phyloP scores from a whole-genome alignment of 208 protist genomes.

The Leishmania turanica region DNA sequence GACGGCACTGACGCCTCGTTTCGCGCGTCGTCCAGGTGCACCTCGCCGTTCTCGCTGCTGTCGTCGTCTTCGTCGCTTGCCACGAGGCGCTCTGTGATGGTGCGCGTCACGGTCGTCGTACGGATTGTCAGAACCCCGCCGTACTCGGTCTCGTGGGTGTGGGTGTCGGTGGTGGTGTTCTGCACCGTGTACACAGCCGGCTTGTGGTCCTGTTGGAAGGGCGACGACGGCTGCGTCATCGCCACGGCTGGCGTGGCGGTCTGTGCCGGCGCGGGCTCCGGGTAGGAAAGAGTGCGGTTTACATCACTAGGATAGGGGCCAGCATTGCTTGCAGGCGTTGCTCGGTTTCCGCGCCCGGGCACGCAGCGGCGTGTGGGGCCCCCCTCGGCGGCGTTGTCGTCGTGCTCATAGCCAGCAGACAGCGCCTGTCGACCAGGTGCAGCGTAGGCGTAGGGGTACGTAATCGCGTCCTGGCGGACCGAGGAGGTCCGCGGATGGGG shows the following conservation, averaged over 20 bases:
- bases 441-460: not conserved
- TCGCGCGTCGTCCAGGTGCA: slow-evolving; percentile 1
- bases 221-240: not conserved
- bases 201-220: too few relatives aligned
- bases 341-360: not conserved
- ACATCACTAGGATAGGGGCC: not conserved
- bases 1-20: not conserved
- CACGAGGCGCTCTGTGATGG: slow-evolving; percentile 66
- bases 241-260: not conserved
- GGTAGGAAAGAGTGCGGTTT: not conserved
- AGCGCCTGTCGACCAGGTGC: not conserved
- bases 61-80: slow-evolving; percentile 59
- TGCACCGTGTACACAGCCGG: slow-evolving; percentile 49
- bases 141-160: slow-evolving; percentile 52
- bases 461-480: slow-evolving; percentile 6
- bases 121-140: slow-evolving; percentile 65
- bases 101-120: slow-evolving; percentile 67
- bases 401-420: not conserved
- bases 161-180: slow-evolving; percentile 47
- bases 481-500: not conserved
- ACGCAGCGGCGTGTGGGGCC: not conserved
- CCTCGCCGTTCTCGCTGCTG: slow-evolving; percentile 40
- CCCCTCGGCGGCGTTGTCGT: not conserved
- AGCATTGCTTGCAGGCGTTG: not conserved
- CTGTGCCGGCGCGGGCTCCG: not conserved